A percentile compares a stretch with the other conserved stretches of the same genome.
phyloP scores from a whole-genome alignment of 2,329 filamentous ascomycete genomes.

The Neurospora sp. region DNA sequence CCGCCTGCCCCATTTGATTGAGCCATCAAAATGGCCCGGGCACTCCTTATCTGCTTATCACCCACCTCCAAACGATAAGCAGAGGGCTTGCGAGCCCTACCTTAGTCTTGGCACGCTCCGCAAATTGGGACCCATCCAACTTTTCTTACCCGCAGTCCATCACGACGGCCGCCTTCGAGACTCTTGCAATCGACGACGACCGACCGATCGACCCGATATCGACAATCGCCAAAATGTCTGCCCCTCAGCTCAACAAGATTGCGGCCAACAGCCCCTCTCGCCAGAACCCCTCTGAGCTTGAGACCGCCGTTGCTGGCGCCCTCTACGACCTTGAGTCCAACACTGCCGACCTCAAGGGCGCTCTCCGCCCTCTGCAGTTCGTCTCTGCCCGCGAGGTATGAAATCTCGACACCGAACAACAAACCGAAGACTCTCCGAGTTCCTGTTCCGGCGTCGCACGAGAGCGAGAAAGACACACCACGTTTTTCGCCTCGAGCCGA shows the following conservation, averaged over 20 bases:
- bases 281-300: slow-evolving; percentile 93
- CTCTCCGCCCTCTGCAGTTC: slow-evolving; percentile 96
- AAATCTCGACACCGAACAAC: slow-evolving; percentile 30
- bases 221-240: slow-evolving; percentile 47
- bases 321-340: slow-evolving; percentile 99
- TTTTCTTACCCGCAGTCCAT: slow-evolving; percentile 5
- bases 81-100: slow-evolving; percentile 18
- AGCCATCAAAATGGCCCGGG: not conserved
- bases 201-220: slow-evolving; percentile 8
- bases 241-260: slow-evolving; percentile 90
- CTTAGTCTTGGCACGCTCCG: slow-evolving; percentile 7
- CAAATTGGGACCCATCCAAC: slow-evolving; percentile 6
- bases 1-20: slow-evolving; percentile 7
- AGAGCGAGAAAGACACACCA: slow-evolving; percentile 4
- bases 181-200: slow-evolving; percentile 1
- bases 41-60: not conserved
- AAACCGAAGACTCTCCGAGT: slow-evolving; percentile 17
- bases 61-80: not conserved
- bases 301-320: slow-evolving; percentile 92
- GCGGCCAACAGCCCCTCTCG: slow-evolving; percentile 92
- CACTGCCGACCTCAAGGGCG: slow-evolving; percentile 93
- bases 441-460: slow-evolving; percentile 33
- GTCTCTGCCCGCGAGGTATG: slow-evolving; percentile 99
- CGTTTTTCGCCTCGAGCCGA: slow-evolving; percentile 13
- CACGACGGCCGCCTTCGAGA: not conserved